phyloP scores from a whole-genome alignment of 164 flowering plant species.

The Aristolochia contorta region DNA sequence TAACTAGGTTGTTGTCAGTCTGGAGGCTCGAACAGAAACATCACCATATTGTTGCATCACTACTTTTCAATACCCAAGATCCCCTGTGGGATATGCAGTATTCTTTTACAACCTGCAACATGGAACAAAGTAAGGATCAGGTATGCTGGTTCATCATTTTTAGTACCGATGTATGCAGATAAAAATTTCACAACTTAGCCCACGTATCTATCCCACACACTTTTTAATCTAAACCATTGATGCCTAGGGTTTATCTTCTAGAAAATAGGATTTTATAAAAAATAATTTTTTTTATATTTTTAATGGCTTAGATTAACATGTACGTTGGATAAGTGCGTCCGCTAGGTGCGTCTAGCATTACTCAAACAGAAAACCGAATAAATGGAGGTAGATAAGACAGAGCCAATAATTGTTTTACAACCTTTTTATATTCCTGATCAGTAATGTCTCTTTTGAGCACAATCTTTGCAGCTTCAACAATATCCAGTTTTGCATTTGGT shows the following conservation, averaged over 20 bases:
- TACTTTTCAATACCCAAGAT: conserved; percentile 1
- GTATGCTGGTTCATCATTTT: not conserved
- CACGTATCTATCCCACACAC: too few relatives aligned
- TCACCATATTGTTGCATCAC: not conserved
- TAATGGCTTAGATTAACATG: too few relatives aligned
- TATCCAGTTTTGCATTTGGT: conserved; percentile 51
- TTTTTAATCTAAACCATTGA: too few relatives aligned
- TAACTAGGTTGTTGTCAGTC: too few relatives aligned
- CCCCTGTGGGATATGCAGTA: not conserved
- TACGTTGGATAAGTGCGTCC: too few relatives aligned
- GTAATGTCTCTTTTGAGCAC: conserved; percentile 38
- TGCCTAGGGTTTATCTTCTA: too few relatives aligned
- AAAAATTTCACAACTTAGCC: too few relatives aligned
- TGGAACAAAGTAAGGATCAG: not conserved
- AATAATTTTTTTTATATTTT: too few relatives aligned
- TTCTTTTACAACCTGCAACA: conserved; percentile 1
- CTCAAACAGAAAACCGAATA: not conserved
- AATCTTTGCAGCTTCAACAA: conserved; percentile 46
- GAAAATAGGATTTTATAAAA: too few relatives aligned
- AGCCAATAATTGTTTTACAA: conserved; percentile 6
- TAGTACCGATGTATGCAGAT: too few relatives aligned
- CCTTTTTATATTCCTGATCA: conserved; percentile 50
- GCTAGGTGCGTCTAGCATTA: too few relatives aligned
- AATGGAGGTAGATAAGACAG: too few relatives aligned
- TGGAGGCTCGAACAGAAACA: not conserved